Percentiles rank a stretch among this genome's conserved stretches.
Evolutionary conservation across 2,329 filamentous ascomycete species (phyloP).

Genomic region (Alternaria rosae): DNA sequence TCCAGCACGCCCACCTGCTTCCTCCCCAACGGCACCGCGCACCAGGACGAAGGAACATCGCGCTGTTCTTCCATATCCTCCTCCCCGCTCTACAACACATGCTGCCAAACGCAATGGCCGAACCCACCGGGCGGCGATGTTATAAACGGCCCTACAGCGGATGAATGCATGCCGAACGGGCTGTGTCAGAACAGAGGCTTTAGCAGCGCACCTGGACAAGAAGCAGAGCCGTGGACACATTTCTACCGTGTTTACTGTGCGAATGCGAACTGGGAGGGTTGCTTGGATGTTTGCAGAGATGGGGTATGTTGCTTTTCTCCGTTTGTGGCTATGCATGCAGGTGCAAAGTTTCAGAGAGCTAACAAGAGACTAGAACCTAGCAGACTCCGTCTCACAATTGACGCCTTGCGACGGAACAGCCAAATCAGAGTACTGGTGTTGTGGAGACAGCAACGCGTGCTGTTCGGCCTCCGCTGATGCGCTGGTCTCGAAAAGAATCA

Average conservation of each 20-base stretch:
- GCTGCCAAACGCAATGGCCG: conserved; percentile 14
- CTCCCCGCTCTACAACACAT: conserved; percentile 11
- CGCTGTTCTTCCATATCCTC: conserved; percentile 7
- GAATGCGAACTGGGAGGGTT: conserved; percentile 11
- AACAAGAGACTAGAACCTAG: not conserved
- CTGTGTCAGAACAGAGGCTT: conserved; percentile 18
- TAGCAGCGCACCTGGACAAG: not conserved
- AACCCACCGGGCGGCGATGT: conserved; percentile 13
- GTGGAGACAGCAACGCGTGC: conserved; percentile 7
- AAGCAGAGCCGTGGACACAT: conserved; percentile 2
- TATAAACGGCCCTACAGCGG: conserved; percentile 8
- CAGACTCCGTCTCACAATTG: conserved; percentile 3
- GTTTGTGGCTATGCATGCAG: not conserved
- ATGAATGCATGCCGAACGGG: conserved; percentile 25
- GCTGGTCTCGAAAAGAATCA: not conserved
- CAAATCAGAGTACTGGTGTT: conserved; percentile 18
- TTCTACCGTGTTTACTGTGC: conserved; percentile 20
- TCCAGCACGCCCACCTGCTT: conserved; percentile 4
- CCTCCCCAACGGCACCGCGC: conserved; percentile 9
- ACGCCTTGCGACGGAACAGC: conserved; percentile 21
- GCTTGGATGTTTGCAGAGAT: conserved; percentile 19
- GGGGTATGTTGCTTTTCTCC: not conserved
- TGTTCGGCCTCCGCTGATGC: conserved; percentile 1
- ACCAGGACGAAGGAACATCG: not conserved
- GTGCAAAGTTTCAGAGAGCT: not conserved